Evolutionary conservation across 2,329 filamentous ascomycete species (phyloP), one percentile per base, ranked within the genome.

Genomic region (Penicillium sp.): DNA sequence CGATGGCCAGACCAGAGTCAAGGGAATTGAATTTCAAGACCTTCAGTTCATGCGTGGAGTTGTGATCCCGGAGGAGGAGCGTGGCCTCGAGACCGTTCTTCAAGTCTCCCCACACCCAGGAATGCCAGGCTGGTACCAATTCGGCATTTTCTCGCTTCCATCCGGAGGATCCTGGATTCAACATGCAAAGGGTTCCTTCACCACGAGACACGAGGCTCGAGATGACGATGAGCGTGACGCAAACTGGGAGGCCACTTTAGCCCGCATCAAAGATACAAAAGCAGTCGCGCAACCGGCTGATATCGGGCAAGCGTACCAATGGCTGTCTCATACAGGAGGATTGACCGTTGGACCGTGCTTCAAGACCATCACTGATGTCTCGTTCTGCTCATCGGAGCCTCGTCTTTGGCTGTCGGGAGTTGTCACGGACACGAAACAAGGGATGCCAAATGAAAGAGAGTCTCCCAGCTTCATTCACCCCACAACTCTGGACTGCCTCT

Each of bases 281-380:
- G 47, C 43, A 3, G 40, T 46, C n/a, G 56, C 54, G 3, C 25
- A 49, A 24, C 44, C 49, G 30, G 52, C 46, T 4, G 56, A 56
- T n/a, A 51, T 56, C 11, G 39, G 48, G 14, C 33, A 55, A 27
- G 54, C 57, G 6, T 61, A 59, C 38, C 44, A 58, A 35, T 61
- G 58, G 60, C 10, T 62, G n/a, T 62, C 58, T 4, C 40, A 61
- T 7, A 60, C 57, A 1, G 57, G 56, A 47, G 58, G 58, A 22
- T 48, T 61, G 9, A 54, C 36, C 1, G 48, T 61, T 7, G 60
- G 60, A 2, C 51, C 56, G 11, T 39, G 52, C 13, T 62, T 62
- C 45, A 53, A 54, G 18, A 54, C 51, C 2, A 56, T 58, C 7
- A 52, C 49, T 0, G 51, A 46, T 0, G 54, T 56, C 3, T 51